Base-by-base conservation (phyloP, 768 basidiomycete species). In the Symmetrospora coprosmae region DNA sequence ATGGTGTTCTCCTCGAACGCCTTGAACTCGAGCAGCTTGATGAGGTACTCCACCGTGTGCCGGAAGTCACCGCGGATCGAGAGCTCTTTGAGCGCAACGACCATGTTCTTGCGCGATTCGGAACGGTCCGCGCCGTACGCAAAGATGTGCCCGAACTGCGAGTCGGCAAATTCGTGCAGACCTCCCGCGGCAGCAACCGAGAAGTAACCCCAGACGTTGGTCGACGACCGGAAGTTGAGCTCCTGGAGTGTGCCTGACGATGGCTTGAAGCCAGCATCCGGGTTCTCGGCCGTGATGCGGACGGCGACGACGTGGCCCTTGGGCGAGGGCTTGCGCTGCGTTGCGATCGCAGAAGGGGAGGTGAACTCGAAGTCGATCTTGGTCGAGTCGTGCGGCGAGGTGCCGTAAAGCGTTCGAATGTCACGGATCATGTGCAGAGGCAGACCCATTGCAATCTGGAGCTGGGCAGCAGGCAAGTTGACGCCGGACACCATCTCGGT, bases 401-500 rank as follows among this genome's bases (percentile, higher is more conserved):
- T 85, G 39, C 94, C 94, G 72, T 97, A 97, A 31, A 99, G 78
- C 63, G 85, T 84, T 58, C 94, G 85, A 69, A 99, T 99, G 70
- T 96, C 87, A 21, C 88, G 82, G 66, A 97, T 94, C 59, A 88
- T 83, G 73, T 94, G 87, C 50, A 99, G 78, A 41, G 94, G 90
- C 59, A 97, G 79, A 75, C 94, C 94, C 94, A 99, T 99, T 27
- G 94, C 88, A 65, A 99, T 78, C 72, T 96, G 92, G 46, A 97
- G 81, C 72, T 99, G 94, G 11, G 94, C 87, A 56, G 91, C 90
- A 25, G 94, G 94, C 50, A 99, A 80, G 73, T 96, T 94, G 75
- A 96, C 92, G 9, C 94, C 94, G 3, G 86, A 83, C n/a, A 97
- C 94, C 88, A 97, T 99, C 74, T 99, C 94, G 21, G 94, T 99